These are phyloP conservation scores for Globisporangium mamillatum DNA, from an alignment of 352 stramenopile genomes.

Conservation along the genomic window DNA sequence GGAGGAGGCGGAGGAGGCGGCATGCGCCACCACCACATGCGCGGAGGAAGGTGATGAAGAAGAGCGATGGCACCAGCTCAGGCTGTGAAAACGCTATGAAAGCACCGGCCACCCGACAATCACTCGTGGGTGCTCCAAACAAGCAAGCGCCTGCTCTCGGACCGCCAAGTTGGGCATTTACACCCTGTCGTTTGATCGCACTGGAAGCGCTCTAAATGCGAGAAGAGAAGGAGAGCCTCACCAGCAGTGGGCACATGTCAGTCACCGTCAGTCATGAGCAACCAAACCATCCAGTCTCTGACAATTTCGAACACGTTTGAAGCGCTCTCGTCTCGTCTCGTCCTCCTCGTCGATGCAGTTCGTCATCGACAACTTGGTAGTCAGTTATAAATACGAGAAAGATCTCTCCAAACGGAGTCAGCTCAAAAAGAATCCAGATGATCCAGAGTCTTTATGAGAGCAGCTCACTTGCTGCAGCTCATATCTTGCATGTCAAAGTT, in stretches of 20 bases:
- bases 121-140: neutral
- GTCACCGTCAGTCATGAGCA: neutral
- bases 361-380: neutral
- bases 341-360: neutral
- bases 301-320: neutral
- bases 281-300: neutral
- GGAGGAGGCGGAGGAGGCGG: slow-evolving; percentile 20
- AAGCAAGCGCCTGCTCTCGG: neutral
- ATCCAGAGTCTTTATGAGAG: neutral
- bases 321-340: neutral
- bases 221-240: neutral
- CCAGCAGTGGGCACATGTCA: neutral
- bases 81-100: neutral
- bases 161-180: neutral
- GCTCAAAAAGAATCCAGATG: neutral
- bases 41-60: slow-evolving; percentile 43
- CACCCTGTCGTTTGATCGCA: neutral
- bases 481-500: neutral
- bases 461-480: neutral
- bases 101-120: neutral
- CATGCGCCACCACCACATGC: slow-evolving; percentile 51
- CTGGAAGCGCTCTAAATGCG: slow-evolving; percentile 9
- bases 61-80: neutral
- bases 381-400: neutral
- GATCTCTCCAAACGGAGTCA: neutral